Evolutionary conservation across 2,329 filamentous ascomycete genomes (phyloP).

Genomic region (Sporothrix phasma): DNA sequence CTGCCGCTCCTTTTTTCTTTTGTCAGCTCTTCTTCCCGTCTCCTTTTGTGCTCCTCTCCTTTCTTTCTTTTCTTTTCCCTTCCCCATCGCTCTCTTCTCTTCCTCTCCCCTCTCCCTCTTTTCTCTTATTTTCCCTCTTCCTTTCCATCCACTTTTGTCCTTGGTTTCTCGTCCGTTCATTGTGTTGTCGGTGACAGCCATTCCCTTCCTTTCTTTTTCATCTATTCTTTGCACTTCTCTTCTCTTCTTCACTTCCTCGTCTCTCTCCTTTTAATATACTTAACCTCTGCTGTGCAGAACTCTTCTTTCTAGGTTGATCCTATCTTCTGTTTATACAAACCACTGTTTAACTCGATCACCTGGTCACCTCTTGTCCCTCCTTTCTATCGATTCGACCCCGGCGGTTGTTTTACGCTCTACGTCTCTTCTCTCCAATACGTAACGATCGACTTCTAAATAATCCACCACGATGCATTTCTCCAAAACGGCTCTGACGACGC

Average conservation of each 20-base stretch:
- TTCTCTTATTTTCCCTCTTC: constrained; percentile 11
- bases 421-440: neutral
- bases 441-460: neutral
- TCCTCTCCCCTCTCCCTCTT: constrained; percentile 12
- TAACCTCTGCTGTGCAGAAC: constrained; percentile 15
- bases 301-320: constrained; percentile 13
- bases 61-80: too few relatives aligned
- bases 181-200: constrained; percentile 6
- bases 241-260: constrained; percentile 2
- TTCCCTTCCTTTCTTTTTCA: constrained; percentile 10
- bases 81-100: neutral
- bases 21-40: too few relatives aligned
- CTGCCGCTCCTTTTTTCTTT: constrained; percentile 5
- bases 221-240: constrained; percentile 5
- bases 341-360: neutral
- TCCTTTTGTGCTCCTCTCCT: too few relatives aligned
- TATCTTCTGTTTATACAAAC: constrained; percentile 2
- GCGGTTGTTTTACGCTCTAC: neutral
- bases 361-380: neutral
- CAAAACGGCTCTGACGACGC: constrained; percentile 14
- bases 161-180: neutral
- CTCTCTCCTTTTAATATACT: neutral
- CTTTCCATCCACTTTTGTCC: neutral
- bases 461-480: constrained; percentile 20
- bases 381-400: neutral